A percentile compares a stretch with the other conserved stretches of the same genome.
Conservation (phyloP, 2,329 filamentous ascomycete genomes). For the Aaosphaeria pasadenensis region DNA sequence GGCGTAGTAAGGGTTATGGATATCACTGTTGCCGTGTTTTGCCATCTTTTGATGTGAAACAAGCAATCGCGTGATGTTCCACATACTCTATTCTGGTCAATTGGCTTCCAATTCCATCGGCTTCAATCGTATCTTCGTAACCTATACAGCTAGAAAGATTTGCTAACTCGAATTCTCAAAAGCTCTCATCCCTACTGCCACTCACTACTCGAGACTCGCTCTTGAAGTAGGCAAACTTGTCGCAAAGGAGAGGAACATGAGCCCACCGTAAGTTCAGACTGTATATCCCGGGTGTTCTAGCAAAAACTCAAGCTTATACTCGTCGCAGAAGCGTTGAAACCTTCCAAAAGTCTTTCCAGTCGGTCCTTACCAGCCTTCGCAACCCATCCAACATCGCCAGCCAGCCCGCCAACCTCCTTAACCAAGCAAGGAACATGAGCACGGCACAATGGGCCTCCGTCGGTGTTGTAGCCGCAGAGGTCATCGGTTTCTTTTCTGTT, state of each 20-base stretch:
- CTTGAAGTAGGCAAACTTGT: slow-evolving; percentile 86
- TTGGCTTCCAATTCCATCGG: too few species aligned
- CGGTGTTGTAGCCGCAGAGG: slow-evolving; percentile 79
- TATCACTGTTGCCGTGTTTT: too few species aligned
- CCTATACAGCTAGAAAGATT: not conserved
- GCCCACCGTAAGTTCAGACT: slow-evolving; percentile 73
- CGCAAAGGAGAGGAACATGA: slow-evolving; percentile 85
- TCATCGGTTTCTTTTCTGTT: slow-evolving; percentile 94
- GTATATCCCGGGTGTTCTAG: not conserved
- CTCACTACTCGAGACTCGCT: slow-evolving; percentile 91
- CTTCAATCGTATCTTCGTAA: not conserved
- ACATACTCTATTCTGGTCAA: too few species aligned
- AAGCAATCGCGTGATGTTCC: too few species aligned
- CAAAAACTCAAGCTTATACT: slow-evolving; percentile 13
- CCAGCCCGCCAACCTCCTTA: slow-evolving; percentile 54
- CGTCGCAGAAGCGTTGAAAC: slow-evolving; percentile 67
- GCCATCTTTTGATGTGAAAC: too few species aligned
- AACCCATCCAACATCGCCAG: slow-evolving; percentile 61
- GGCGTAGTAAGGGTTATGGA: too few species aligned
- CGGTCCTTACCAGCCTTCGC: slow-evolving; percentile 65
- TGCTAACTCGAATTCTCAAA: slow-evolving; percentile 17
- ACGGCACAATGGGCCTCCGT: slow-evolving; percentile 67
- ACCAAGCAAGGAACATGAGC: slow-evolving; percentile 66
- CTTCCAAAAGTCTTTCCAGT: slow-evolving; percentile 85
- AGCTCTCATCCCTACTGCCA: slow-evolving; percentile 81